phyloP scores from a whole-genome alignment of 306 rosid genomes.

The Vigna nakashimae region DNA sequence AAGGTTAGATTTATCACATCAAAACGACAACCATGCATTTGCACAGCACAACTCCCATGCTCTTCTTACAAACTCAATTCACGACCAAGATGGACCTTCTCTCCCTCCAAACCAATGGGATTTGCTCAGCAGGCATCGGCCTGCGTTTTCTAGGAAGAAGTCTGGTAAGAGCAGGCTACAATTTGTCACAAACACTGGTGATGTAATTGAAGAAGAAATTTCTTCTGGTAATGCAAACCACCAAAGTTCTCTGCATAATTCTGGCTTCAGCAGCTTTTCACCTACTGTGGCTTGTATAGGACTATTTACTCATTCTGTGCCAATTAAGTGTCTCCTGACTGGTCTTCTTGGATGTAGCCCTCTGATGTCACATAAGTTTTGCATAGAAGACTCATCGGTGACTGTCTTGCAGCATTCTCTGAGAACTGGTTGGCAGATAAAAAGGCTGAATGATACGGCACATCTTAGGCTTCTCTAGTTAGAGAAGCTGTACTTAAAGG shows the following conservation, averaged over 20 bases:
- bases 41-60: slow-evolving; percentile 69
- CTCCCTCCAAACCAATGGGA: slow-evolving; percentile 72
- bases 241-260: slow-evolving; percentile 63
- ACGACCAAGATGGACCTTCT: slow-evolving; percentile 73
- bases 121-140: slow-evolving; percentile 70
- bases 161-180: slow-evolving; percentile 97
- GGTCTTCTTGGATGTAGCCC: slow-evolving; percentile 95
- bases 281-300: slow-evolving; percentile 70
- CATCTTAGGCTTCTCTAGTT: slow-evolving; percentile 93
- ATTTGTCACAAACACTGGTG: slow-evolving; percentile 78
- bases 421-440: slow-evolving; percentile 97
- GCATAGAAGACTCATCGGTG: slow-evolving; percentile 94
- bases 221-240: slow-evolving; percentile 68
- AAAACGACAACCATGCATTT: slow-evolving; percentile 66
- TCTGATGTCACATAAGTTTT: slow-evolving; percentile 76
- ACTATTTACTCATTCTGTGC: slow-evolving; percentile 84
- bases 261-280: slow-evolving; percentile 65
- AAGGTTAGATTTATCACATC: slow-evolving; percentile 65
- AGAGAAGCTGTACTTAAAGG: slow-evolving; percentile 30
- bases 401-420: slow-evolving; percentile 94
- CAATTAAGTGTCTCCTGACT: slow-evolving; percentile 90
- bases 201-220: slow-evolving; percentile 75
- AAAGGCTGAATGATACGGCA: slow-evolving; percentile 83
- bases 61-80: slow-evolving; percentile 64
- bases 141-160: slow-evolving; percentile 74